Evolutionary conservation across 2,329 filamentous ascomycete genomes (phyloP).

Genomic region (Cladosporium sp.): DNA sequence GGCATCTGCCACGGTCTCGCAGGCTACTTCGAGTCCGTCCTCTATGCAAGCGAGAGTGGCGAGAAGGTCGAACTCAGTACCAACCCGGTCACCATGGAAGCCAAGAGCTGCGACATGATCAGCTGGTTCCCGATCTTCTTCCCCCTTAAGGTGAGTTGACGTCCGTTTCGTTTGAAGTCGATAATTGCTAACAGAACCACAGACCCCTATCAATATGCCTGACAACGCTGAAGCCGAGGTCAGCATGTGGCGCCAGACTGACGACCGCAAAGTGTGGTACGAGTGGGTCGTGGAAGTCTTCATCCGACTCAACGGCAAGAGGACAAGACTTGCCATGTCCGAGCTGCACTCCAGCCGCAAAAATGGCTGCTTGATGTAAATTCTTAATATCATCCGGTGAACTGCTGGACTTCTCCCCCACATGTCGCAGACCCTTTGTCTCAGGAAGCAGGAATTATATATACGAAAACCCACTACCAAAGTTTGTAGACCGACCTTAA

Average conservation of each 20-base stretch:
- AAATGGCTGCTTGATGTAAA: conserved; percentile 70
- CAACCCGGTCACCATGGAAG: conserved; percentile 85
- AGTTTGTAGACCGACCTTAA: not conserved
- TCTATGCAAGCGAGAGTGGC: conserved; percentile 62
- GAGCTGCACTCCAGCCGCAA: conserved; percentile 69
- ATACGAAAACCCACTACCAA: not conserved
- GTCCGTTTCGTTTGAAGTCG: not conserved
- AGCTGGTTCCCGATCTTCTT: conserved; percentile 99
- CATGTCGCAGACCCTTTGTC: not conserved
- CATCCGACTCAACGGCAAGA: conserved; percentile 25
- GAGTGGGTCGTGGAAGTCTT: conserved; percentile 95
- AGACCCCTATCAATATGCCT: conserved; percentile 80
- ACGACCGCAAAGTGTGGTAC: conserved; percentile 96
- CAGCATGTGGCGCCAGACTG: conserved; percentile 94
- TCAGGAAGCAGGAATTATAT: not conserved
- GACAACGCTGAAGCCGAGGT: conserved; percentile 82
- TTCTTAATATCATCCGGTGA: not conserved
- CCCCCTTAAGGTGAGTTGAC: conserved; percentile 73
- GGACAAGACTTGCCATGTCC: conserved; percentile 66
- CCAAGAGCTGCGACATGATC: conserved; percentile 96
- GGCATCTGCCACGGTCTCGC: conserved; percentile 88
- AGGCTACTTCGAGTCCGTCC: conserved; percentile 95
- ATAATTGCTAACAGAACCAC: conserved; percentile 40
- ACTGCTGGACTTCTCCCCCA: not conserved
- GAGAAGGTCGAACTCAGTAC: conserved; percentile 79